Evolutionary conservation across 2,329 filamentous ascomycete genomes (phyloP).

Genomic region (Cladophialophora immunda): DNA sequence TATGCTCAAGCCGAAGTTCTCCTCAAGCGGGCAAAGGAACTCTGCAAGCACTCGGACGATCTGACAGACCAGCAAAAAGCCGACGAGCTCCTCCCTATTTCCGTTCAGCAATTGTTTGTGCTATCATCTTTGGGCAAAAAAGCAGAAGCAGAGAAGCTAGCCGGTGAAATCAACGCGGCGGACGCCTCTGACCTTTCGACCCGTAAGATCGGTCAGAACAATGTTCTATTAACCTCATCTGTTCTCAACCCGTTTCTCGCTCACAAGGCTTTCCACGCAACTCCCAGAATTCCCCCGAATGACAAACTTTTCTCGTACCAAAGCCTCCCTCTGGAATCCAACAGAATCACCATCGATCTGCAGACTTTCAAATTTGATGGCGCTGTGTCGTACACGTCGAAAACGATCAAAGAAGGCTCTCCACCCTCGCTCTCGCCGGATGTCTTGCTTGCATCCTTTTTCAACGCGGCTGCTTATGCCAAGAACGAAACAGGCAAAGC

Average conservation of each 20-base stretch:
- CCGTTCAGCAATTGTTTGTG: constrained; percentile 69
- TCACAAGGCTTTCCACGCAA: constrained; percentile 64
- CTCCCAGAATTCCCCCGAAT: constrained; percentile 57
- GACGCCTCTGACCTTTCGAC: constrained; percentile 67
- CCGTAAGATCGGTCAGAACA: constrained; percentile 67
- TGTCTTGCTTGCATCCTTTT: constrained; percentile 66
- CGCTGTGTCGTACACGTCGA: constrained; percentile 60
- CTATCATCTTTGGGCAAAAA: constrained; percentile 62
- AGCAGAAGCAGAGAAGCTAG: constrained; percentile 64
- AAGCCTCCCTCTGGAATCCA: constrained; percentile 61
- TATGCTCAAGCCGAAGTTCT: constrained; percentile 66
- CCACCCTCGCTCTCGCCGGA: constrained; percentile 60
- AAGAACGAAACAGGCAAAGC: constrained; percentile 68
- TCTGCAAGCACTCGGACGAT: constrained; percentile 68
- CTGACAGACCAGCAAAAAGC: constrained; percentile 67
- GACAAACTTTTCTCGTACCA: constrained; percentile 69
- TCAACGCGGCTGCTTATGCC: constrained; percentile 78
- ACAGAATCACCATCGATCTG: constrained; percentile 66
- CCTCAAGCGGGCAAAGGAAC: constrained; percentile 66
- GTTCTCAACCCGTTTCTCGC: constrained; percentile 65
- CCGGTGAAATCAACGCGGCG: constrained; percentile 59
- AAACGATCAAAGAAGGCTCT: constrained; percentile 57
- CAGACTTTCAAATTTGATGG: constrained; percentile 68
- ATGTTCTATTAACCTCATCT: constrained; percentile 60
- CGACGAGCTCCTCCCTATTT: constrained; percentile 68